Evolutionary conservation across 257 asterid species (phyloP), one percentile per base, ranked within the genome.

Genomic region (Mitragyna speciosa): DNA sequence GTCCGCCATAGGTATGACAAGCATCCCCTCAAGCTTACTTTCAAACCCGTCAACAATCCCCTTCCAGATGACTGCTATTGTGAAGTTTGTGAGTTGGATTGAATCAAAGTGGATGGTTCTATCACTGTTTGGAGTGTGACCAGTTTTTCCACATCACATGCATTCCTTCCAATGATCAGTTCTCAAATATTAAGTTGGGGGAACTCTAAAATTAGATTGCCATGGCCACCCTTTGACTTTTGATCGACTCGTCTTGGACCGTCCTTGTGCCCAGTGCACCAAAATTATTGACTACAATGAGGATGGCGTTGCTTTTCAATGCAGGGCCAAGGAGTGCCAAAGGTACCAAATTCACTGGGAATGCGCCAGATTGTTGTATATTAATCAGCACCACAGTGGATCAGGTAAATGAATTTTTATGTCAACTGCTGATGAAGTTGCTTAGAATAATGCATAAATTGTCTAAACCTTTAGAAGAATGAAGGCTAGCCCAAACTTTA

Each of bases 201-300:
- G 54, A 70, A n/a, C 52, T 17, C 1, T 41, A 17, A 39, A 39
- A 16, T 16, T 70, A 41, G 14, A 70, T 6, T 70, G 16, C 72
- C 72, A 36, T 68, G 72, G 6, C 24, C 72, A 68, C 72, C 49
- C 72, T n/a, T n/a, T 68, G 12, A 68, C 72, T 68, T 20, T 68
- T 36, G 48, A 33, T 9, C 9, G 26, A 11, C 8, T 68, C 49
- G 2, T 68, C 24, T 33, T 68, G 48, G 48, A 68, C 10, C 48
- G 26, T 30, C 49, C 41, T 6, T 36, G 48, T 36, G 47, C 9
- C 41, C 5, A 36, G 22, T 68, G 26, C 49, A 31, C 3, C 26
- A 16, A 36, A 5, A 19, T 10, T 6, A 28, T 64, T n/a, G n/a
- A n/a, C n/a, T n/a, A n/a, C n/a, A n/a, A n/a, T 1, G 70, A 64